A percentile compares a stretch with the other conserved stretches of the same genome.
These are phyloP conservation scores for Phytophthora cajani DNA, from an alignment of 352 stramenopile species.

Conservation along the genomic window DNA sequence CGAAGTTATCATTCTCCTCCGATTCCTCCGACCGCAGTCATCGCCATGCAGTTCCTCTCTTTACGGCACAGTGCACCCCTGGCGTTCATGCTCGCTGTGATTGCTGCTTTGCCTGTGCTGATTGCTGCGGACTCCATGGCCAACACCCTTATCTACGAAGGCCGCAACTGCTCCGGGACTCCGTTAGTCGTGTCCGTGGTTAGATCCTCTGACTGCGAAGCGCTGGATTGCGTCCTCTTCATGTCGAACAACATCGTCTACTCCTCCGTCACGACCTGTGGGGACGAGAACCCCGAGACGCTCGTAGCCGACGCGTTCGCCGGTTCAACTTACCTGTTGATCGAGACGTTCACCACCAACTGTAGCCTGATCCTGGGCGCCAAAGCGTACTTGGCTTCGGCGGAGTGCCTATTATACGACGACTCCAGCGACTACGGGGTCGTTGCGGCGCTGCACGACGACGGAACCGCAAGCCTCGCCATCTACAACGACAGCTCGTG, in stretches of 20 bases:
- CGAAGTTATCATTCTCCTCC: slow-evolving; percentile 23
- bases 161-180: slow-evolving; percentile 24
- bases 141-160: slow-evolving; percentile 18
- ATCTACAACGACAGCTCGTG: slow-evolving; percentile 30
- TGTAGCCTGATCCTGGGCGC: slow-evolving; percentile 20
- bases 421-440: slow-evolving; percentile 16
- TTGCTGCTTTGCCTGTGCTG: slow-evolving; percentile 15
- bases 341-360: slow-evolving; percentile 26
- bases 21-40: neutral
- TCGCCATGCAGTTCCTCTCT: slow-evolving; percentile 13
- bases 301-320: slow-evolving; percentile 18
- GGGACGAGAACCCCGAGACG: slow-evolving; percentile 11
- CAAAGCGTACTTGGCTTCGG: slow-evolving; percentile 19
- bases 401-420: slow-evolving; percentile 24
- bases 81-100: slow-evolving; percentile 9
- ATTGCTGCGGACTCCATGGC: slow-evolving; percentile 9
- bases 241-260: slow-evolving; percentile 10
- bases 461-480: slow-evolving; percentile 19
- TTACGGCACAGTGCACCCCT: neutral
- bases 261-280: slow-evolving; percentile 21
- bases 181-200: slow-evolving; percentile 25
- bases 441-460: slow-evolving; percentile 21
- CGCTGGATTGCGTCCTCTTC: slow-evolving; percentile 18
- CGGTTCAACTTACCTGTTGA: slow-evolving; percentile 21
- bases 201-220: slow-evolving; percentile 15